Conservation (phyloP, 208 protist genomes). For the Naegleria fowleri region DNA sequence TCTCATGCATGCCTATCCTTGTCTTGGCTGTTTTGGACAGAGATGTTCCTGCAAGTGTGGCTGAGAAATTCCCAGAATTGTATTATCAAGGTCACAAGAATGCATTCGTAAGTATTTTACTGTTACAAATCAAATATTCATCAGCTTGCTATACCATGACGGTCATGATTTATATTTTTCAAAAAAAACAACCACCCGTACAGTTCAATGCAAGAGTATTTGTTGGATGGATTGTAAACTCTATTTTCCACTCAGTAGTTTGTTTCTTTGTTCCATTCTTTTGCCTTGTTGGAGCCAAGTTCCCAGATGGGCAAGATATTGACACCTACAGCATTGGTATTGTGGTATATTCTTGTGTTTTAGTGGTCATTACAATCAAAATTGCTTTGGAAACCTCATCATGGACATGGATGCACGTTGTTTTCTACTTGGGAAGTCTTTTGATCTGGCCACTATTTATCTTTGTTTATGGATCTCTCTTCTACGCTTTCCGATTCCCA, state of each 20-base stretch:
- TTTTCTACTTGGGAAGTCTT: background rate
- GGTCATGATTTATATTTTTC: background rate
- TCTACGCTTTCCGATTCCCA: background rate
- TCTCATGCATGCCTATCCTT: slow-evolving; percentile 66
- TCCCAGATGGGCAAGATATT: background rate
- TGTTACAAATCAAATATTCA: background rate
- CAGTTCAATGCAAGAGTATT: slow-evolving; percentile 36
- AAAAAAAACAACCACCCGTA: background rate
- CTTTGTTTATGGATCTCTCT: background rate
- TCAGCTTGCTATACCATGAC: too few relatives aligned
- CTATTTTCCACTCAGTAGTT: slow-evolving; percentile 34
- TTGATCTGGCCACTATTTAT: background rate
- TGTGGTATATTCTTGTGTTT: background rate
- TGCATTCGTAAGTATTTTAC: background rate
- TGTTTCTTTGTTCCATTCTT: slow-evolving; percentile 37
- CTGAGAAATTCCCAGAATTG: slow-evolving; percentile 38
- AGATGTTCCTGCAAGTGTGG: slow-evolving; percentile 43
- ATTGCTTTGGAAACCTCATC: background rate
- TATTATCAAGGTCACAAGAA: slow-evolving; percentile 32
- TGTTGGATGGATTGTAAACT: slow-evolving; percentile 31
- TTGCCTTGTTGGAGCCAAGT: background rate
- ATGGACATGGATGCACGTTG: background rate
- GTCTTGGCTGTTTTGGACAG: slow-evolving; percentile 62
- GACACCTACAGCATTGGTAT: background rate
- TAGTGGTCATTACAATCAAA: background rate